A percentile compares a stretch with the other conserved stretches of the same genome.
Evolutionary conservation across 2,329 filamentous ascomycete species (phyloP).

Genomic region (Fusarium proliferatum): DNA sequence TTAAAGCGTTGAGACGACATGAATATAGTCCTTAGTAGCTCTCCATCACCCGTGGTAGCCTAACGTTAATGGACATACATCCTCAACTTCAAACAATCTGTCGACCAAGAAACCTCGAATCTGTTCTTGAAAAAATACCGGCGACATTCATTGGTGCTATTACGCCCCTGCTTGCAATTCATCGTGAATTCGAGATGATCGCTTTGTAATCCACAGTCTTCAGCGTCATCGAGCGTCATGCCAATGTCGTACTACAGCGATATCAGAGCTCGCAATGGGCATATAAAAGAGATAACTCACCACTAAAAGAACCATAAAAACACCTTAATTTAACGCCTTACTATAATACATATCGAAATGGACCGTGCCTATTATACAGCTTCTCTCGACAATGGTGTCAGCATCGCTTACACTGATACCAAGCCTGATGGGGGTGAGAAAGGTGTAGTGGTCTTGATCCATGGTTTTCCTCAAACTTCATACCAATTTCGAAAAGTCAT

Average conservation of each 20-base stretch:
- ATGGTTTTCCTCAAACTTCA: slow-evolving; percentile 22
- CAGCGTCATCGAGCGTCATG: slow-evolving; percentile 28
- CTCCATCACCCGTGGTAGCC: fast-evolving
- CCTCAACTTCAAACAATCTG: no score
- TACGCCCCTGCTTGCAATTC: neutral
- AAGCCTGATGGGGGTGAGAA: neutral
- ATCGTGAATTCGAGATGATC: neutral
- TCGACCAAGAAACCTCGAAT: neutral
- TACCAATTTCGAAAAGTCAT: slow-evolving; percentile 24
- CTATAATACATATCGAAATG: neutral
- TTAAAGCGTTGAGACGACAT: neutral
- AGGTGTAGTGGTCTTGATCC: slow-evolving; percentile 13
- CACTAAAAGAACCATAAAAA: neutral
- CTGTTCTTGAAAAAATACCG: neutral
- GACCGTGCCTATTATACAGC: slow-evolving; percentile 9
- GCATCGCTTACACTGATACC: slow-evolving; percentile 20
- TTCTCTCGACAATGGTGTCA: neutral
- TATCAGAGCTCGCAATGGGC: neutral
- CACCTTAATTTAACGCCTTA: fast-evolving
- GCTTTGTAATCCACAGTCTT: slow-evolving; percentile 21
- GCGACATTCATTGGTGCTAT: neutral
- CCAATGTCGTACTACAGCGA: neutral
- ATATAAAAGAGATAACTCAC: fast-evolving
- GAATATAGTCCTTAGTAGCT: fast-evolving
- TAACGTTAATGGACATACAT: fast-evolving